Percentiles rank a stretch among this genome's conserved stretches.
Evolutionary conservation across 148 eudicot genomes (phyloP).

Genomic region (Nepenthes gracilis): DNA sequence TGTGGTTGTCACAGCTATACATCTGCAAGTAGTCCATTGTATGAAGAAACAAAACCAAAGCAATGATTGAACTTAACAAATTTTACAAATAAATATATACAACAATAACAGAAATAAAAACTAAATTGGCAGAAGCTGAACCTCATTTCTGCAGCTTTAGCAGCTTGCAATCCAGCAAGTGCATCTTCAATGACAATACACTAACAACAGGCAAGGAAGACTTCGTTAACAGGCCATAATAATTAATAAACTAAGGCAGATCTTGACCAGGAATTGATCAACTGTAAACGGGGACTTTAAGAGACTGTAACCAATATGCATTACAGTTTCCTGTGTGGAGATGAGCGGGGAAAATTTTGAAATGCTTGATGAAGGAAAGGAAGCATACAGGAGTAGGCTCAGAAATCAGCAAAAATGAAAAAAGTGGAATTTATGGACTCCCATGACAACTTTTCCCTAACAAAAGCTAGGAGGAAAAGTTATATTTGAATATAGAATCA

Average conservation of each 20-base stretch:
- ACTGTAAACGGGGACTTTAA: too few relatives aligned
- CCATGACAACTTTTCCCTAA: too few relatives aligned
- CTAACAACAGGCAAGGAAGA: slow-evolving; percentile 23
- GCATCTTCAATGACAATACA: slow-evolving; percentile 98
- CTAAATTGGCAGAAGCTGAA: slow-evolving; percentile 9
- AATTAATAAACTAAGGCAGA: too few relatives aligned
- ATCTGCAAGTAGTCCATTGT: slow-evolving; percentile 39
- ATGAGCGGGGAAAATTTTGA: not conserved
- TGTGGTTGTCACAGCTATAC: slow-evolving; percentile 95
- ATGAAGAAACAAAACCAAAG: not conserved
- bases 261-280: too few relatives aligned
- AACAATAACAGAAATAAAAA: slow-evolving; percentile 1
- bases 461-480: too few relatives aligned
- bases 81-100: not conserved
- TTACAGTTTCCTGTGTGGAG: not conserved
- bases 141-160: slow-evolving; percentile 94
- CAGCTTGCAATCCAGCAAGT: slow-evolving; percentile 95
- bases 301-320: too few relatives aligned
- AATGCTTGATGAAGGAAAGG: not conserved
- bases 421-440: not conserved
- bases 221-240: not conserved
- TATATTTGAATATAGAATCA: not conserved
- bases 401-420: not conserved
- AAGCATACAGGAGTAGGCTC: not conserved
- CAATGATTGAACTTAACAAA: not conserved